Evolutionary conservation across 805 yeast species (phyloP).

Genomic region (Sungouiozyma ichnusensis): DNA sequence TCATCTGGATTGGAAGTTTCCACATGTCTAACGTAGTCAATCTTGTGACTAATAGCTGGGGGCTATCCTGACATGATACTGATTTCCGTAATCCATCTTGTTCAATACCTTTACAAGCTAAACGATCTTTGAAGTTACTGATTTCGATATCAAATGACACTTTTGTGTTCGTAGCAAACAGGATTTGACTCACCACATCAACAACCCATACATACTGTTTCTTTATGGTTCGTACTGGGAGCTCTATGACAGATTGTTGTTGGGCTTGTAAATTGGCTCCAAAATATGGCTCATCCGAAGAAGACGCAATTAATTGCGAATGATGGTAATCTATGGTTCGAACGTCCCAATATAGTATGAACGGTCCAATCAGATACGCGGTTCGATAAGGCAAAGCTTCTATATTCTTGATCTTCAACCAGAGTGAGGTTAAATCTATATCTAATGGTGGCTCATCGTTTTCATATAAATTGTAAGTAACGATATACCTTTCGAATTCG

Average conservation of each 20-base stretch:
- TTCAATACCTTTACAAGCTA: constrained; percentile 11
- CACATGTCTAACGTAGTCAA: constrained; percentile 57
- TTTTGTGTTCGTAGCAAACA: constrained; percentile 52
- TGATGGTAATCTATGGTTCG: constrained; percentile 45
- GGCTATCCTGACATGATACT: not conserved
- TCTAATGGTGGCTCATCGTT: constrained; percentile 22
- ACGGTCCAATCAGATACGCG: constrained; percentile 69
- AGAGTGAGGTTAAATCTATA: constrained; percentile 29
- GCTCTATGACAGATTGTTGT: constrained; percentile 47
- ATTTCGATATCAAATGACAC: constrained; percentile 53
- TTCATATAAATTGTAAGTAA: constrained; percentile 38
- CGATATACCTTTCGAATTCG: constrained; percentile 45
- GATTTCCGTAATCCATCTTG: constrained; percentile 25
- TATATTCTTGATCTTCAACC: constrained; percentile 49
- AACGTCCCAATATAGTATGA: constrained; percentile 61
- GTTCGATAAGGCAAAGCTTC: constrained; percentile 47
- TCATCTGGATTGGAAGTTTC: constrained; percentile 42
- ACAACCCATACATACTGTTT: constrained; percentile 54
- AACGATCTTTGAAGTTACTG: constrained; percentile 31
- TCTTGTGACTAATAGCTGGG: constrained; percentile 31
- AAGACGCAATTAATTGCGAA: constrained; percentile 41
- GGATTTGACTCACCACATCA: constrained; percentile 60
- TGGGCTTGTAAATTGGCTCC: constrained; percentile 67
- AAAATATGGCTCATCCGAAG: constrained; percentile 69
- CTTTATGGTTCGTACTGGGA: constrained; percentile 55